Evolutionary conservation across 2,329 filamentous ascomycete genomes (phyloP).

Genomic region (Proliferodiscus dingleyae): DNA sequence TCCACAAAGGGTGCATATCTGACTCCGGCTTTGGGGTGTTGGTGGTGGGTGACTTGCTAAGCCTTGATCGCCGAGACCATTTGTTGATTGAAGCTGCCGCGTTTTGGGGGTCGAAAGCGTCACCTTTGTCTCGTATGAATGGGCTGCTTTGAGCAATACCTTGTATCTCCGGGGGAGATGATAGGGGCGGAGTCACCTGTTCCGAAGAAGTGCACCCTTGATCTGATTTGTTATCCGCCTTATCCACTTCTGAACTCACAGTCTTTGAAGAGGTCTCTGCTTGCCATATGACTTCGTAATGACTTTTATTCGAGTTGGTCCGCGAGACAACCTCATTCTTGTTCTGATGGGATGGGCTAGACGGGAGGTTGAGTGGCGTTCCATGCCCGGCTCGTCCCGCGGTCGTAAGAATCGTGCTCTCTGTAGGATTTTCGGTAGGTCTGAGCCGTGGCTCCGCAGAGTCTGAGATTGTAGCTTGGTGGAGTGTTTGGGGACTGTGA

Average conservation of each 20-base stretch:
- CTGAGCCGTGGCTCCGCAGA: not conserved
- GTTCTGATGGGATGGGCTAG: too few species aligned
- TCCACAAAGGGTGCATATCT: too few species aligned
- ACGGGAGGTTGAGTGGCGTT: too few species aligned
- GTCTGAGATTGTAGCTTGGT: not conserved
- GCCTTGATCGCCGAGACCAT: constrained; percentile 16
- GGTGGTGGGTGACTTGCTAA: constrained; percentile 5
- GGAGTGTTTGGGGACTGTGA: not conserved
- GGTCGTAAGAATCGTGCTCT: not conserved
- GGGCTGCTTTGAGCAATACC: not conserved
- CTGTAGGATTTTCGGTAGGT: not conserved
- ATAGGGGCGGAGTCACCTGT: not conserved
- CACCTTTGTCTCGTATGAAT: constrained; percentile 4
- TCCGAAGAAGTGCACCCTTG: not conserved
- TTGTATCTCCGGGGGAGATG: not conserved
- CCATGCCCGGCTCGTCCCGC: too few species aligned
- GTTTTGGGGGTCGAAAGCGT: constrained; percentile 20
- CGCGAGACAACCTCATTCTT: not conserved
- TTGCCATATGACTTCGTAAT: constrained; percentile 26
- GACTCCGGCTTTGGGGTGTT: constrained; percentile 16
- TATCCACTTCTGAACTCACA: too few species aligned
- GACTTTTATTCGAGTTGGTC: constrained; percentile 7
- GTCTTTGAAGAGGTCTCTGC: constrained; percentile 4
- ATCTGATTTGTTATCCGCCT: too few species aligned
- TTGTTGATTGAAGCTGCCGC: constrained; percentile 20